phyloP scores from a whole-genome alignment of 1,284 basidiomycete genomes.

The Porogramme epimiltina region DNA sequence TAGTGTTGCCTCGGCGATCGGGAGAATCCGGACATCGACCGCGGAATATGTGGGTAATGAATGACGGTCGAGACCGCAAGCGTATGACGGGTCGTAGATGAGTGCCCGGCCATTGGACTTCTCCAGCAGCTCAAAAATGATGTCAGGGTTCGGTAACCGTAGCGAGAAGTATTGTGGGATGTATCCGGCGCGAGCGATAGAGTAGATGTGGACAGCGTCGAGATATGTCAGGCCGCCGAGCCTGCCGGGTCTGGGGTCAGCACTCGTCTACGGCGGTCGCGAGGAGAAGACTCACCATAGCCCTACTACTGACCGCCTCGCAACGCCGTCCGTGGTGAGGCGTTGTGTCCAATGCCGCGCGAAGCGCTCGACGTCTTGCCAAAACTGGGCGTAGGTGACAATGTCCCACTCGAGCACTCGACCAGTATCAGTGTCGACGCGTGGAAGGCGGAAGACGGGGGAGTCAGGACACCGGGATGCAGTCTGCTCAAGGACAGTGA shows the following conservation, averaged over 20 bases:
- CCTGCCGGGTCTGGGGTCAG: slow-evolving; percentile 40
- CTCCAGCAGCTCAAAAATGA: slow-evolving; percentile 63
- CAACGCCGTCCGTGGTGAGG: slow-evolving; percentile 45
- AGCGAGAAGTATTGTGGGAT: slow-evolving; percentile 74
- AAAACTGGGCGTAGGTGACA: slow-evolving; percentile 56
- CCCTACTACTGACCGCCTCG: slow-evolving; percentile 59
- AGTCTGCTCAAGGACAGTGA: slow-evolving; percentile 51
- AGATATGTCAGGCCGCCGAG: slow-evolving; percentile 65
- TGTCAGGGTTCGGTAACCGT: slow-evolving; percentile 65
- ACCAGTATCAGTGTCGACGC: slow-evolving; percentile 36
- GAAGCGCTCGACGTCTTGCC: slow-evolving; percentile 51
- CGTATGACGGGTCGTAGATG: slow-evolving; percentile 57
- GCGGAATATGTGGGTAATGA: slow-evolving; percentile 51
- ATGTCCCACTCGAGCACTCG: slow-evolving; percentile 46
- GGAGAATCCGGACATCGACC: slow-evolving; percentile 40
- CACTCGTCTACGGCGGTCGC: slow-evolving; percentile 8
- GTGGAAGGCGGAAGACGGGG: slow-evolving; percentile 53
- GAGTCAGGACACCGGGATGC: slow-evolving; percentile 44
- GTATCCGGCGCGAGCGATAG: slow-evolving; percentile 69
- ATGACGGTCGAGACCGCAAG: slow-evolving; percentile 36
- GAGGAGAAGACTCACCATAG: slow-evolving; percentile 51
- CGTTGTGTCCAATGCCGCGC: slow-evolving; percentile 56
- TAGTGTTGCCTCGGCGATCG: slow-evolving; percentile 39
- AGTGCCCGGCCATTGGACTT: slow-evolving; percentile 61
- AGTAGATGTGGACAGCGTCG: slow-evolving; percentile 72